These are phyloP conservation scores for Entoloma clypeatum DNA, from an alignment of 1,284 basidiomycete species.

Conservation along the genomic window DNA sequence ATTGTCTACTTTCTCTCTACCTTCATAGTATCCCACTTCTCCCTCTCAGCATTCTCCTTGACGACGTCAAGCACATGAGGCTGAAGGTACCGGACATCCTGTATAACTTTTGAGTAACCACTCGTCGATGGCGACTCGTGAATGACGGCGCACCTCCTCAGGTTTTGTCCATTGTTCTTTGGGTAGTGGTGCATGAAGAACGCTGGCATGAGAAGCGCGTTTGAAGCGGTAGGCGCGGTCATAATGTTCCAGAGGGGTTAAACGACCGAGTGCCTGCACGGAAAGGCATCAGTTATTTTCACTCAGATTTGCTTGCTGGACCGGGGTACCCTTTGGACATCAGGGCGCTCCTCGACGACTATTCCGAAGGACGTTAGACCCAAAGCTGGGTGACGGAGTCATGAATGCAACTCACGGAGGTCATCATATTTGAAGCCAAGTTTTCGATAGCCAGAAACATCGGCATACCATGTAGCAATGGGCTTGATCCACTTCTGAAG, in stretches of 20 bases:
- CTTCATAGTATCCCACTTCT: slow-evolving; percentile 77
- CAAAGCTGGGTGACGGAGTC: slow-evolving; percentile 9
- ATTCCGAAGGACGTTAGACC: slow-evolving; percentile 15
- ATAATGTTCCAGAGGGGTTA: slow-evolving; percentile 79
- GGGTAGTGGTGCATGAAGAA: slow-evolving; percentile 80
- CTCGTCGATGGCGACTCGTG: slow-evolving; percentile 2
- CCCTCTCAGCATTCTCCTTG: slow-evolving; percentile 79
- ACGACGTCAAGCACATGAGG: slow-evolving; percentile 77
- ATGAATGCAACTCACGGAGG: slow-evolving; percentile 58
- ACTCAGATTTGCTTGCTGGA: not conserved
- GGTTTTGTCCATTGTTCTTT: slow-evolving; percentile 82
- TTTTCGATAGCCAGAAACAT: slow-evolving; percentile 81
- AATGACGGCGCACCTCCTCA: slow-evolving; percentile 63
- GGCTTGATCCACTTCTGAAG: slow-evolving; percentile 73
- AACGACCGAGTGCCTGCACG: slow-evolving; percentile 75
- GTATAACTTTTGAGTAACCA: slow-evolving; percentile 13
- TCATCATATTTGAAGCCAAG: slow-evolving; percentile 95
- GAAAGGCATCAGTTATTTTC: slow-evolving; percentile 1
- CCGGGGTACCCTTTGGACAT: slow-evolving; percentile 76
- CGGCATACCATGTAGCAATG: slow-evolving; percentile 81
- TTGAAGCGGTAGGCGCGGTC: slow-evolving; percentile 93
- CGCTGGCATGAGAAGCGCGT: slow-evolving; percentile 75
- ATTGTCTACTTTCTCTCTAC: slow-evolving; percentile 57
- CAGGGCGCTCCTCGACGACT: slow-evolving; percentile 85
- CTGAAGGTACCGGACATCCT: slow-evolving; percentile 92